Evolutionary conservation across 2,329 filamentous ascomycete genomes (phyloP), one percentile per base, ranked within the genome.

Genomic region (Aspergillus ochraceus): DNA sequence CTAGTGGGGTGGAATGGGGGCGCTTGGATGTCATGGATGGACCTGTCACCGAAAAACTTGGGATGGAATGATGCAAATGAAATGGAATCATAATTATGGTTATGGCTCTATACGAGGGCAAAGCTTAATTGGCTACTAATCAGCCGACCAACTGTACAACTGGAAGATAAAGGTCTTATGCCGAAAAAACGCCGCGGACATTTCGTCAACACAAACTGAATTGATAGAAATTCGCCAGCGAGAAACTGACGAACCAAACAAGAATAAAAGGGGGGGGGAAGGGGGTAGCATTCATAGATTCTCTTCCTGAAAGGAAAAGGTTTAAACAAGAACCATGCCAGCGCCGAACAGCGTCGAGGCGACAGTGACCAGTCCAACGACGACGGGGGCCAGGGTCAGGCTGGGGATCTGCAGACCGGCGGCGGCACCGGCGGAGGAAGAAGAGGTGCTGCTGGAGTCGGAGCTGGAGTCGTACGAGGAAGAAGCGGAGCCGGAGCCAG

Each of bases 321-420:
- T 30, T 68, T 70, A 77, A 63, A 74, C 57, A 20, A 77, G 59
- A 54, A 77, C 59, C 17, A 78, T 59, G 49, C 72, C 68, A 42
- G 83, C 83, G 42, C 85, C 84, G 60, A 87, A 77, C 14, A 87
- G 59, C 17, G 81, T 80, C 49, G 82, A 85, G 57, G 82, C 61
- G 45, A 82, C 66, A 10, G 86, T 81, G 24, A 84, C 77, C 47
- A 80, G 71, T 54, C 79, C 79, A 68, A 82, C 83, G 26, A 84
- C 70, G 54, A 84, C 68, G 57, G 84, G 83, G 64, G 80, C 80
- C 54, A 83, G 65, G 54, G 77, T 75, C 61, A 83, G 71, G 63
- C 81, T 79, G 45, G 79, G 76, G 54, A 76, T 70, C 55, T 74
- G 73, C 47, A 84, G 64, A 52, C 76, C 71, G 45, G 76, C 71